Conservation (phyloP, 768 basidiomycete species). For the Phlebiopsis gigantea region DNA sequence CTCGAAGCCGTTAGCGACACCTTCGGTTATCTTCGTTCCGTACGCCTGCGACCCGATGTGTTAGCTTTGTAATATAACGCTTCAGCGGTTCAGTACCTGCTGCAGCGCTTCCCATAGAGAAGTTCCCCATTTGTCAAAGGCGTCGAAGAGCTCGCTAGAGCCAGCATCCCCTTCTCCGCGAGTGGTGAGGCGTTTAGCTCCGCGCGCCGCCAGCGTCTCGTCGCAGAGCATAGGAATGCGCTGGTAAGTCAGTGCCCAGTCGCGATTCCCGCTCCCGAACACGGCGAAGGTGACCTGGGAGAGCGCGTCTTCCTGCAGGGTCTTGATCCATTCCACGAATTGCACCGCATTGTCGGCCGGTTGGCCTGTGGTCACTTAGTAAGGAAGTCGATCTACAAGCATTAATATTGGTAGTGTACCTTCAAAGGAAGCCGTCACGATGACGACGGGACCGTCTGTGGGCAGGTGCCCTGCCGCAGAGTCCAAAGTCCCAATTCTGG, state of each 20-base stretch:
- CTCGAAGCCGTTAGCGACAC: constrained; percentile 16
- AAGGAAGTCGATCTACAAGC: too few relatives aligned
- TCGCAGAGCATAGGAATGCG: constrained; percentile 39
- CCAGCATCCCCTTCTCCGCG: constrained; percentile 40
- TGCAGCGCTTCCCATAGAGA: constrained; percentile 32
- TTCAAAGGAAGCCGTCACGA: constrained; percentile 46
- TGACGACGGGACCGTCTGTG: constrained; percentile 39
- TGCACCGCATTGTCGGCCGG: constrained; percentile 45
- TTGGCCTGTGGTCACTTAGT: constrained; percentile 23
- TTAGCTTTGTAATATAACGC: too few relatives aligned
- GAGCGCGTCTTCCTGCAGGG: constrained; percentile 23
- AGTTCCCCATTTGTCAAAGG: constrained; percentile 39
- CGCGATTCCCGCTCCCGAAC: constrained; percentile 45
- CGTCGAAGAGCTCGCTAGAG: constrained; percentile 35
- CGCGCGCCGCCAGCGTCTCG: constrained; percentile 26
- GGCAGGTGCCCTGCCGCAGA: constrained; percentile 32
- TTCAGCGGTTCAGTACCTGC: constrained; percentile 28
- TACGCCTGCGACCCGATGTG: not conserved
- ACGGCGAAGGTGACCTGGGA: constrained; percentile 35
- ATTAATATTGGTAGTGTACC: not conserved
- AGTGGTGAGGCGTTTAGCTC: constrained; percentile 31
- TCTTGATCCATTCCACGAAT: constrained; percentile 39
- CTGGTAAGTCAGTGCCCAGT: constrained; percentile 46
- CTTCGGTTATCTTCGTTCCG: not conserved
- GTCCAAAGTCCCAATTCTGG: constrained; percentile 36